Evolutionary conservation across 1,284 basidiomycete species (phyloP).

Genomic region (Fomitopsis palustris): DNA sequence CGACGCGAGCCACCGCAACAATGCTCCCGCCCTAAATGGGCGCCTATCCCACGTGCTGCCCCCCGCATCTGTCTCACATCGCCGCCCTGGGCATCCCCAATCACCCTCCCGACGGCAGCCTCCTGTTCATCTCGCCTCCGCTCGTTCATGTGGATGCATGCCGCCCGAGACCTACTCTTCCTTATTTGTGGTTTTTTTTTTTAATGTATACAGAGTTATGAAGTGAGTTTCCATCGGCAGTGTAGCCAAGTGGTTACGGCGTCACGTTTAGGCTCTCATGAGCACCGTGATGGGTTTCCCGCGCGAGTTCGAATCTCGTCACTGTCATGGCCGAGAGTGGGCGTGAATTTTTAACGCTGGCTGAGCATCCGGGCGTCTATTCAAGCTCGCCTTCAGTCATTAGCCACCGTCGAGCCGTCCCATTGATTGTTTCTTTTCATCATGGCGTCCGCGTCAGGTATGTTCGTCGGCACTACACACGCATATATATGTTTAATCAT

Average conservation of each 20-base stretch:
- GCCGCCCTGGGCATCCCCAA: not conserved
- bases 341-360: too few species aligned
- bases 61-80: slow-evolving; percentile 4
- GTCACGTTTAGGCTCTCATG: slow-evolving; percentile 48
- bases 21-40: slow-evolving; percentile 5
- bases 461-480: not conserved
- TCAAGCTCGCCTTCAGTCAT: not conserved
- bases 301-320: slow-evolving; percentile 64
- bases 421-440: not conserved
- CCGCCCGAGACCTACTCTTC: too few species aligned
- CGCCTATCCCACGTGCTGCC: slow-evolving; percentile 4
- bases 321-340: slow-evolving; percentile 36
- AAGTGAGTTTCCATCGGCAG: slow-evolving; percentile 31
- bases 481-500: not conserved
- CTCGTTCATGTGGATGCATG: too few species aligned
- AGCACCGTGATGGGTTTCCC: slow-evolving; percentile 54
- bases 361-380: slow-evolving; percentile 4
- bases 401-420: not conserved
- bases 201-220: too few species aligned
- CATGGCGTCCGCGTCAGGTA: slow-evolving; percentile 16
- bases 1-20: not conserved
- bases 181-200: too few species aligned
- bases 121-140: not conserved
- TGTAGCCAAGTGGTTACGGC: slow-evolving; percentile 64
- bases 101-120: not conserved